Conservation (phyloP, 1,139 yeast genomes). For the Sugiyamaella grinbergsii region DNA sequence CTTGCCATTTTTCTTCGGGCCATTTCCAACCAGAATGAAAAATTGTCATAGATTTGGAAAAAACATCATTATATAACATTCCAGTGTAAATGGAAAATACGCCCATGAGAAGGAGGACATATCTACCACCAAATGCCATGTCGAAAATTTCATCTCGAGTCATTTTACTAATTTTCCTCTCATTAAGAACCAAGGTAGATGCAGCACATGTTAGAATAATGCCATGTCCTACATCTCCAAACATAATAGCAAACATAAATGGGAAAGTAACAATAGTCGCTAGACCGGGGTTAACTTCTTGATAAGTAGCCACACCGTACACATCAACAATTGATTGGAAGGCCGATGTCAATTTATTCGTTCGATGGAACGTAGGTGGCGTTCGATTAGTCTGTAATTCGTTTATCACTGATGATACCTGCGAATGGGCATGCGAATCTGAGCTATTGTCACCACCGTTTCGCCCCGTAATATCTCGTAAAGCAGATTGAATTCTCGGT, state of each 20-base stretch:
- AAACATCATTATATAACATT: constrained; percentile 85
- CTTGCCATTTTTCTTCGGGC: constrained; percentile 67
- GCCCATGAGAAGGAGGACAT: constrained; percentile 89
- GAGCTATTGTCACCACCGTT: constrained; percentile 49
- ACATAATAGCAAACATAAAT: constrained; percentile 98
- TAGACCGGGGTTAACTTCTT: constrained; percentile 94
- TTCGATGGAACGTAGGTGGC: constrained; percentile 92
- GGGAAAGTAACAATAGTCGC: constrained; percentile 96
- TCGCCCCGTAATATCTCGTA: constrained; percentile 60
- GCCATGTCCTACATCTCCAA: constrained; percentile 98
- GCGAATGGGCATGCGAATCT: constrained; percentile 3
- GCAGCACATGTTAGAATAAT: constrained; percentile 76
- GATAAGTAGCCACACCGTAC: constrained; percentile 90
- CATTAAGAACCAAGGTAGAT: constrained; percentile 66
- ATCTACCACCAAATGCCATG: constrained; percentile 93
- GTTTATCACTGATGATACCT: constrained; percentile 75
- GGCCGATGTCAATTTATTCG: constrained; percentile 88
- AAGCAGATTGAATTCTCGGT: constrained; percentile 49
- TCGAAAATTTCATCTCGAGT: constrained; percentile 91
- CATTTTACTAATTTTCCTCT: constrained; percentile 61
- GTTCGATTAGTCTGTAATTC: constrained; percentile 76
- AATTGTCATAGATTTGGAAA: constrained; percentile 84
- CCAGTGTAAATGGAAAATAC: constrained; percentile 92
- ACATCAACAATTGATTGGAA: constrained; percentile 94
- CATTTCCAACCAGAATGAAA: constrained; percentile 91